A percentile compares a stretch with the other conserved stretches of the same genome.
These are phyloP conservation scores for Cytospora piceicola DNA, from an alignment of 2,329 filamentous ascomycete genomes.

Conservation along the genomic window DNA sequence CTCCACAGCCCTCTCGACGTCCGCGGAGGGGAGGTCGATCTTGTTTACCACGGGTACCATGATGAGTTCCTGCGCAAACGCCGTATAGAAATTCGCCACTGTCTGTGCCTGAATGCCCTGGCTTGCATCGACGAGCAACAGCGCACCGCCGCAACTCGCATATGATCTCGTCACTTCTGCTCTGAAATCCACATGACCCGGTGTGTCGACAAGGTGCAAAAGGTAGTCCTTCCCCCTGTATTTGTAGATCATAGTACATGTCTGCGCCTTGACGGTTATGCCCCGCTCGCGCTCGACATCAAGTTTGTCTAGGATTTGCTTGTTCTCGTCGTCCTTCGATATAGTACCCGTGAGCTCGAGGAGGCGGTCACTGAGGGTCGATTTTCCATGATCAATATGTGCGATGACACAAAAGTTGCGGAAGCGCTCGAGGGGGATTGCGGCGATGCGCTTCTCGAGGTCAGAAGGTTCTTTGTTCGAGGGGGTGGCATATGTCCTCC, in stretches of 20 bases:
- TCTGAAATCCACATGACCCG: constrained; percentile 96
- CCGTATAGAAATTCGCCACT: constrained; percentile 97
- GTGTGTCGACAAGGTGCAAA: constrained; percentile 93
- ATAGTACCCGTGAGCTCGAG: constrained; percentile 96
- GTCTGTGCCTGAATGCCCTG: constrained; percentile 98
- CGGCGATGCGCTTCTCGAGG: constrained; percentile 65
- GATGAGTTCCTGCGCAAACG: constrained; percentile 85
- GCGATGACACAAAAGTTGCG: constrained; percentile 99
- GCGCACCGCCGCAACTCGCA: constrained; percentile 89
- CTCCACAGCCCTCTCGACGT: constrained; percentile 80
- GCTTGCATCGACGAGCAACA: constrained; percentile 92
- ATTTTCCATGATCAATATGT: constrained; percentile 98
- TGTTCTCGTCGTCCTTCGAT: constrained; percentile 76
- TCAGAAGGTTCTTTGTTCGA: constrained; percentile 39
- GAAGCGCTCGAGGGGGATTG: constrained; percentile 77
- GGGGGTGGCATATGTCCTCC: constrained; percentile 26
- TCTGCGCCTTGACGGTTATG: constrained; percentile 98
- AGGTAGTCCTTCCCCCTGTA: constrained; percentile 86
- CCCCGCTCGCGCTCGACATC: constrained; percentile 95
- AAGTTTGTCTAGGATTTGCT: constrained; percentile 95
- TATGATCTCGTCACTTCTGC: constrained; percentile 96
- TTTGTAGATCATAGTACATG: constrained; percentile 96
- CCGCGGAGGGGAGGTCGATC: constrained; percentile 88
- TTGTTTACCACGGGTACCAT: constrained; percentile 96
- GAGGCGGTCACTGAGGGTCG: constrained; percentile 88